Evolutionary conservation across 139 green algal genomes (phyloP).

Genomic region (Astrephomene gubernaculifera): DNA sequence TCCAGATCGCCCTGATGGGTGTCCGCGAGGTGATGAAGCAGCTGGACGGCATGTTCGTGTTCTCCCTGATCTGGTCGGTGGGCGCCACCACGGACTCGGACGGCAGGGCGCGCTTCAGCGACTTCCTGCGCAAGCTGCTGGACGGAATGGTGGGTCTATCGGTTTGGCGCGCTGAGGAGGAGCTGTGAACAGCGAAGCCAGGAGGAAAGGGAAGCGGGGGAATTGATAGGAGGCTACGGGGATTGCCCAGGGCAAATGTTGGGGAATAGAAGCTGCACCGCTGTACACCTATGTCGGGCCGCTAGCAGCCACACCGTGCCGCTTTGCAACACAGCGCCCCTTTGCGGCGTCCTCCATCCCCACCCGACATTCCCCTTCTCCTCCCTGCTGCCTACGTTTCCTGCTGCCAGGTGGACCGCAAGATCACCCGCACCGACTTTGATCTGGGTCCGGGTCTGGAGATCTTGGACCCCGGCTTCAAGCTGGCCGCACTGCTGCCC

Average conservation of each 20-base stretch:
- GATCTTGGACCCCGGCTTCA: slow-evolving; percentile 69
- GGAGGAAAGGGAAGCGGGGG: too few species aligned
- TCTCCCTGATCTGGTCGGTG: slow-evolving; percentile 58
- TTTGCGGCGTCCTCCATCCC: too few species aligned
- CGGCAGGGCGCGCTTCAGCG: slow-evolving; percentile 64
- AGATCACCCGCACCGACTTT: slow-evolving; percentile 63
- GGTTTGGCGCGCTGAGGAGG: too few species aligned
- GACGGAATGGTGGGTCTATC: slow-evolving; percentile 51
- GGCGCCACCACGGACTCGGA: slow-evolving; percentile 59
- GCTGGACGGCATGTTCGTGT: slow-evolving; percentile 75
- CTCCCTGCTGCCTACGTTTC: too few species aligned
- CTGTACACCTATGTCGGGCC: too few species aligned
- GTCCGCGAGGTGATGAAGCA: slow-evolving; percentile 41
- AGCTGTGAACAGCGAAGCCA: too few species aligned
- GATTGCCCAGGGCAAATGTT: too few species aligned
- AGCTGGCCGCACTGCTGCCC: slow-evolving; percentile 47
- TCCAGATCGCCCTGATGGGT: neutral
- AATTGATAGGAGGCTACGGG: too few species aligned
- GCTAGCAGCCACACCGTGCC: too few species aligned
- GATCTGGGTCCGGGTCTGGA: slow-evolving; percentile 77
- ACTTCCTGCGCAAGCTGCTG: slow-evolving; percentile 73
- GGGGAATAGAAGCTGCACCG: too few species aligned
- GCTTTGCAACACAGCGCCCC: too few species aligned
- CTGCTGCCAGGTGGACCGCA: slow-evolving; percentile 49
- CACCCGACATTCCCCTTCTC: too few species aligned